Evolutionary conservation across 495 filamentous ascomycete species (phyloP), one percentile per base, ranked within the genome.

Genomic region (Gamarada debralockiae): DNA sequence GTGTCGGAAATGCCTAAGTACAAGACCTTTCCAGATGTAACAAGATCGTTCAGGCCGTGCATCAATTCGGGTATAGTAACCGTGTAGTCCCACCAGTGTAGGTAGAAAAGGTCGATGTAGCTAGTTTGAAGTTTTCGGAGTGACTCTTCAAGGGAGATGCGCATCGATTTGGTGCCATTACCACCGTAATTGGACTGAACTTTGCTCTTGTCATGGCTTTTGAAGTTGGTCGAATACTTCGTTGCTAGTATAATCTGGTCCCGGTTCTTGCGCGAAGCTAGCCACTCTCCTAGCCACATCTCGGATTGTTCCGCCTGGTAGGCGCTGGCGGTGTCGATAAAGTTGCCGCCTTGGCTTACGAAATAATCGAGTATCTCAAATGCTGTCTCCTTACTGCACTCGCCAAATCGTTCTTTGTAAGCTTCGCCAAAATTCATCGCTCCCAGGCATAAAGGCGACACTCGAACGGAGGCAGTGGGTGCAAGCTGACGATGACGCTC

Each of bases 261-360:
- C 0, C 83, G 71, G 23, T 70, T 72, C 1, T 65, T 62, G 13
- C 73, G 67, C 17, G 61, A 37, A 7, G 70, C 59, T 69, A 87
- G 75, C 84, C 83, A 87, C 56, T 85, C 83, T 25, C 85, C 85
- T 20, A 89, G 57, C 78, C 79, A 83, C 10, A 52, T 52, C 57
- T 87, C 85, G 10, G 81, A 84, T 50, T 86, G 58, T 43, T 75
- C 83, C 29, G 65, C 58, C 54, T 87, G 81, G 67, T 89, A 89
- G 64, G 69, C 73, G 59, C 78, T 84, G 29, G 81, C 75, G 3
- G 82, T 87, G 57, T 89, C 85, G 61, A 89, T 83, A 68, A 87
- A 86, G 67, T 87, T 87, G 39, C 84, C 84, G 13, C 83, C 83
- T 24, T 73, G 64, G 1, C 65, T 64, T 37, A 76, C 71, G 67